Conservation (phyloP, 805 yeast genomes). For the Wickerhamomyces alni region DNA sequence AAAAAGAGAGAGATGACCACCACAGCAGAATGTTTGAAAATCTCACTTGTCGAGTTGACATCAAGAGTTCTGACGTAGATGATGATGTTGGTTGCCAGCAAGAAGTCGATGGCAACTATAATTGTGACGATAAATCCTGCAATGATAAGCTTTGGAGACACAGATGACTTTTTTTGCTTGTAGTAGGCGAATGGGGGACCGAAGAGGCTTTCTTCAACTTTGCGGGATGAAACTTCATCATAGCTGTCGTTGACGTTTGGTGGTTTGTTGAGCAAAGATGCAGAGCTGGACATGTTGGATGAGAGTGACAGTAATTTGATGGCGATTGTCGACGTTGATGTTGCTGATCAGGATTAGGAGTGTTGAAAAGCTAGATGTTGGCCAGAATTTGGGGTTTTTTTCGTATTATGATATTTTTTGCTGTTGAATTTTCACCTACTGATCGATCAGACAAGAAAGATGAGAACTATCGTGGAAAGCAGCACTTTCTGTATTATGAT, state of each 20-base stretch:
- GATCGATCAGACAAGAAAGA: not conserved
- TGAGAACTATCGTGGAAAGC: not conserved
- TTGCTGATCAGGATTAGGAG: too few relatives aligned
- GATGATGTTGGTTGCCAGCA: constrained; percentile 29
- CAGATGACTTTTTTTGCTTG: constrained; percentile 13
- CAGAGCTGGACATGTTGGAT: not conserved
- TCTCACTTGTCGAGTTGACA: constrained; percentile 13
- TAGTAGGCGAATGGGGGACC: constrained; percentile 22
- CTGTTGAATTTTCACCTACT: too few relatives aligned
- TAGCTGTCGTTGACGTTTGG: not conserved
- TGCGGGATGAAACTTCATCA: not conserved
- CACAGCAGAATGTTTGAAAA: constrained; percentile 13
- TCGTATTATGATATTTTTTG: not conserved
- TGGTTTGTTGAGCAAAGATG: not conserved
- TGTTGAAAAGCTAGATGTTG: too few relatives aligned
- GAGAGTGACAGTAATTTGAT: too few relatives aligned
- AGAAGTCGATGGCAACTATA: constrained; percentile 24
- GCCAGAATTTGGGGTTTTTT: not conserved
- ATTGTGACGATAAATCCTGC: constrained; percentile 23
- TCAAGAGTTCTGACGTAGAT: constrained; percentile 29
- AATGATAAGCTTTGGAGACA: constrained; percentile 18
- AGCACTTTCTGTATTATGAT: too few relatives aligned
- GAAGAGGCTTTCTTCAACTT: constrained; percentile 15
- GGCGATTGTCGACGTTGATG: too few relatives aligned
- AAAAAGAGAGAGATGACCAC: constrained; percentile 9